Base-by-base conservation (phyloP, 1,139 yeast genomes). In the Casaregolazyma lundiana region DNA sequence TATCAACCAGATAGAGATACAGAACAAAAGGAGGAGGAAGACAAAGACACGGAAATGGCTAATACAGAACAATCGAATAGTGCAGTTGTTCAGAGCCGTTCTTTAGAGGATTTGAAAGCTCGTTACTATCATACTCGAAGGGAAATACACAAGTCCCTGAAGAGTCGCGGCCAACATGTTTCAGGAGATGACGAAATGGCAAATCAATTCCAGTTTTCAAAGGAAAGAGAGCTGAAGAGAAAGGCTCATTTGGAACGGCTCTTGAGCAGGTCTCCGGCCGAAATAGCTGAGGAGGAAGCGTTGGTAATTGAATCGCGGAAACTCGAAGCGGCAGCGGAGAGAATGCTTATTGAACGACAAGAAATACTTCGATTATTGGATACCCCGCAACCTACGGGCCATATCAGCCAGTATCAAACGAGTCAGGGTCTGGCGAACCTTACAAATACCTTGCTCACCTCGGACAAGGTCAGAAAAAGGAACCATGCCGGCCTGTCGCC, bases 201-300 rank as follows among this genome's bases (percentile, higher is more conserved):
- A 48, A 64, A 65, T 45, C 67, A 66, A 29, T 64, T 82, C 66
- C 67, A 72, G 26, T 92, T 75, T 62, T 80, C 87, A 29, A 83
- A 81, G 54, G 73, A 67, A 19, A 79, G 78, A 53, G 98, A 94
- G 63, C 53, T 76, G 19, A 87, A 83, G 55, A 77, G 98, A 55
- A 92, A 90, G 58, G 78, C 78, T 45, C 92, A 92, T 61, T 69
- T 92, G 45, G 84, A 82, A 56, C 78, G 86, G 53, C 70, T 92
- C 26, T 71, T 92, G 40, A 80, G 80, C 46, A 72, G 99, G 56
- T 82, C 94, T 2, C 97, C 98, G 0, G 96, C 97, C 0, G 98
- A 92, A 62, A 87, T 92, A 36, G 97, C 98, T 0, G 98, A 92
- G 65, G 99, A 92, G 64, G 97, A 94, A 64, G 88, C 96, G 0